Evolutionary conservation across 495 filamentous ascomycete genomes (phyloP), one percentile per base, ranked within the genome.

Genomic region (Neurospora sp.): DNA sequence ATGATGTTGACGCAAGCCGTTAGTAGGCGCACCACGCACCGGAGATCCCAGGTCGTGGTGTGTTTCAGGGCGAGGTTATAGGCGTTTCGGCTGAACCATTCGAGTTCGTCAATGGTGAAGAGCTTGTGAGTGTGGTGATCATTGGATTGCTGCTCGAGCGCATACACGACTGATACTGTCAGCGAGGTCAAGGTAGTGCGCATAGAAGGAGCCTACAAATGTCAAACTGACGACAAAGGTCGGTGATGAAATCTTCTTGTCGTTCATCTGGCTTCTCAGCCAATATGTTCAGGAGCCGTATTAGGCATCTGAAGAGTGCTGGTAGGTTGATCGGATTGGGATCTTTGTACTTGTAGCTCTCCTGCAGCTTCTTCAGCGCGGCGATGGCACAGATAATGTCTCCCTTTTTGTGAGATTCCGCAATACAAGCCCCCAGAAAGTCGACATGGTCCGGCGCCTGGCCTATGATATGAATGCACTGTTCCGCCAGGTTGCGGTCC

Each of bases 61-160:
- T 88, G 82, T 75, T 90, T 89, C 3, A 94, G 78, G 0, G 89
- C 88, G 34, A 93, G 79, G 75, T 94, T 94, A 80, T 96, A 97
- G 8, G 89, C 88, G 75, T 90, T 94, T 71, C 89, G 88, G 69
- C 89, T 90, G 80, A 96, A 93, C 93, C 93, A 96, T 78, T 95
- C 86, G 3, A 95, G 83, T 73, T 96, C 93, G 36, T 82, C 81
- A 28, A 85, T 66, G 2, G 82, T 87, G 79, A 92, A 91, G 17
- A 86, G 73, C 36, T 79, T 79, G 78, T 72, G 77, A 80, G 73
- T 36, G 78, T 73, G 69, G 74, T 40, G 72, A 80, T 72, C 72
- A 24, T 76, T 69, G 75, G 76, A 82, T 70, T 79, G 77, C 77
- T 81, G 84, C 81, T 80, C 84, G 79, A 84, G 86, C 9, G 82